phyloP scores from a whole-genome alignment of 192 early-diverging fungal genomes.

The Coemansia interrupta region DNA sequence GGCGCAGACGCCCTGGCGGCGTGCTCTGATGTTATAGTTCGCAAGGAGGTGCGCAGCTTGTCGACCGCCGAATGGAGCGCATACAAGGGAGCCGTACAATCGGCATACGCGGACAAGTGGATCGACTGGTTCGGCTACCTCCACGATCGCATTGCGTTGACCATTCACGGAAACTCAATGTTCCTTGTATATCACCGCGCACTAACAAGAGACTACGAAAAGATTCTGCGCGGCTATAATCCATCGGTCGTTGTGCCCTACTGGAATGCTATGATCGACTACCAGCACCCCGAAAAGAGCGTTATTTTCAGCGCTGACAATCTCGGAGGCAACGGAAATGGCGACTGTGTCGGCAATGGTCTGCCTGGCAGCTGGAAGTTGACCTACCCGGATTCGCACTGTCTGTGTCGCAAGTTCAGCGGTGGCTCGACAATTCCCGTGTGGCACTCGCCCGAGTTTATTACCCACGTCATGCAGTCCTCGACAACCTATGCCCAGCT shows the following conservation, averaged over 20 bases:
- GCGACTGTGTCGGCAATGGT: constrained; percentile 29
- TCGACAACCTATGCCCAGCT: constrained; percentile 30
- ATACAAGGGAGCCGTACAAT: constrained; percentile 29
- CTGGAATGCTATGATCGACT: constrained; percentile 50
- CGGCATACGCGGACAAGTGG: constrained; percentile 34
- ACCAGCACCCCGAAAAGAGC: constrained; percentile 40
- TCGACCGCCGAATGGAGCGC: constrained; percentile 38
- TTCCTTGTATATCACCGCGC: constrained; percentile 56
- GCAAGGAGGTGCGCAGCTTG: constrained; percentile 50
- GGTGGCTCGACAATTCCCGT: constrained; percentile 16
- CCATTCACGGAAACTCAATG: constrained; percentile 35
- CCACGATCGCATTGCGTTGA: constrained; percentile 26
- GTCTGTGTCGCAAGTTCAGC: constrained; percentile 39
- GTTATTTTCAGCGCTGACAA: constrained; percentile 20
- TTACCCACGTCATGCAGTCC: constrained; percentile 33
- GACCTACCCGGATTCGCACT: constrained; percentile 20
- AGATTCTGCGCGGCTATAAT: constrained; percentile 46
- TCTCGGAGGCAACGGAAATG: constrained; percentile 48
- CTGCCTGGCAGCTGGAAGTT: constrained; percentile 24
- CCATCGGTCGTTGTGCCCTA: constrained; percentile 43
- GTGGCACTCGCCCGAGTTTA: constrained; percentile 45
- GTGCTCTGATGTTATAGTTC: constrained; percentile 26
- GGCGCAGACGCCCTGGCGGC: constrained; percentile 21
- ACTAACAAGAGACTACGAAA: constrained; percentile 55
- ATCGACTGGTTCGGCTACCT: constrained; percentile 48